Base-by-base conservation (phyloP, 345 rosid genomes). In the Acer saccharum region DNA sequence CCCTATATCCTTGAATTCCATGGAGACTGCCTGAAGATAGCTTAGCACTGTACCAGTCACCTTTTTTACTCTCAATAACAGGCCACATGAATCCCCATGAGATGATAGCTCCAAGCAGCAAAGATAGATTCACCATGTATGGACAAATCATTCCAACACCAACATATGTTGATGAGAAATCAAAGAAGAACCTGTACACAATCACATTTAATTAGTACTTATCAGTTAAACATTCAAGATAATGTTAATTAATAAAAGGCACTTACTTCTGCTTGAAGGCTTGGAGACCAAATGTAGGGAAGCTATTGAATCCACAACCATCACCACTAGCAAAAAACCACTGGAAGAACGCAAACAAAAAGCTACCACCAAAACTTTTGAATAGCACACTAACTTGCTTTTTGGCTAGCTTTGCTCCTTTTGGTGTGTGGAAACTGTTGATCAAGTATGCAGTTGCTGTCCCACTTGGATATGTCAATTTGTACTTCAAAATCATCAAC, bases 61-160 rank as follows among this genome's bases (percentile, higher is more conserved):
- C 98, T 80, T 90, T 89, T 80, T 88, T 87, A 14, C 73, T 78
- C 69, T 81, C 91, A 60, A 93, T 93, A 16, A 83, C 71, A 0
- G 97, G 98, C 98, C 98, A 91, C 97, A 95, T 86, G 69, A 90
- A 29, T 74, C 90, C 97, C 97, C 98, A 95, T 2, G 98, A 95
- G 74, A 95, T 18, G 65, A 90, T 80, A 21, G 97, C 94, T 43
- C 98, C 98, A 69, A 93, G 14, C 16, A 94, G 89, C 81, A 94
- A 79, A 65, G 98, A 94, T 11, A 90, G 76, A 74, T 93, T 94
- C 44, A 94, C 93, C 82, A 94, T 90, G 80, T 91, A 88, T 29
- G 98, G 98, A 76, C 98, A 94, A 13, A 94, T 93, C 97, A 94
- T 90, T 20, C 98, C 98, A 41, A 91, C 98, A 11, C 98, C 98